Evolutionary conservation across 169 alveolate genomes (phyloP).

Genomic region (Eimeria acervulina): DNA sequence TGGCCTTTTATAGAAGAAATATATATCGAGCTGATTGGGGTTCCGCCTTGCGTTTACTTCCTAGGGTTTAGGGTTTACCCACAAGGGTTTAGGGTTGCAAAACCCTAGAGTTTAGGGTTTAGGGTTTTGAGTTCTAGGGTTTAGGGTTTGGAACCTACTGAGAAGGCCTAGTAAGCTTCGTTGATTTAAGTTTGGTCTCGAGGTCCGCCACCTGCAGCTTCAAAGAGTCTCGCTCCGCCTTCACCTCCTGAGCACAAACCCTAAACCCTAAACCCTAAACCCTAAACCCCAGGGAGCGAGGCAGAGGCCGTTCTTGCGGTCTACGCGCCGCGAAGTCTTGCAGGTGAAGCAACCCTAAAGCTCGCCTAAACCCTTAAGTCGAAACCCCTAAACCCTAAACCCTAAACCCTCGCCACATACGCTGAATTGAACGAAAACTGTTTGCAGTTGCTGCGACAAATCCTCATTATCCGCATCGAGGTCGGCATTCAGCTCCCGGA

Average conservation of each 20-base stretch:
- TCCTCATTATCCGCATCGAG: conserved; percentile 87
- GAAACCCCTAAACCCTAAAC: conserved; percentile 40
- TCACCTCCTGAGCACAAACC: conserved; percentile 34
- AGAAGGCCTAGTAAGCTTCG: background rate
- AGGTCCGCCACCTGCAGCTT: conserved; percentile 67
- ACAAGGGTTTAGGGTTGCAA: background rate
- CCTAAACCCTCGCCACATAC: conserved; percentile 51
- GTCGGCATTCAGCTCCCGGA: conserved; percentile 87
- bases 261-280: conserved; percentile 56
- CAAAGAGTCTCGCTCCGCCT: conserved; percentile 36
- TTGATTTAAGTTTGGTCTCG: conserved; percentile 17
- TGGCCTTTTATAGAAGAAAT: no score
- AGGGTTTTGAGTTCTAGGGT: conserved; percentile 12
- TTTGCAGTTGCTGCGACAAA: conserved; percentile 85
- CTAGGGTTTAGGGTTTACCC: background rate
- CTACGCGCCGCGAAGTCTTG: background rate
- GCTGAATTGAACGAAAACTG: conserved; percentile 81
- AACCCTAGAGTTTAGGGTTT: background rate
- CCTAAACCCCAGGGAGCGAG: background rate
- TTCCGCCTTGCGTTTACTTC: no score
- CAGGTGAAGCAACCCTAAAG: background rate
- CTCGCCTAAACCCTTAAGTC: conserved; percentile 22
- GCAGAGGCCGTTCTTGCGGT: background rate
- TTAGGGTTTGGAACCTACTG: conserved; percentile 14
- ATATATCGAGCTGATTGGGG: background rate